These are phyloP conservation scores for Saccharomyces hybrid DNA, from an alignment of 1,139 yeast genomes.

Conservation along the genomic window DNA sequence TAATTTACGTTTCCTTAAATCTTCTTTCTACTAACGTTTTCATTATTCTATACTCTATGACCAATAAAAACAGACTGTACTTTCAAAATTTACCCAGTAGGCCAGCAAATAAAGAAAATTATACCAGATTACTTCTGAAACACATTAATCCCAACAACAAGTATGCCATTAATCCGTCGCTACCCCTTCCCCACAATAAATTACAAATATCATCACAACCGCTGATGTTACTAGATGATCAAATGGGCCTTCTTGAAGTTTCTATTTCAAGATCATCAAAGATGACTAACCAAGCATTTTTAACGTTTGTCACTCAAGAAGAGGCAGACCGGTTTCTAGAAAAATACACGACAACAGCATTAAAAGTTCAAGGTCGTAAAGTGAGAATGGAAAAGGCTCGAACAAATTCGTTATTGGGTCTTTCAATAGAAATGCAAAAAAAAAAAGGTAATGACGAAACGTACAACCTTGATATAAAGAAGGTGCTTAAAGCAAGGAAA, in stretches of 20 bases:
- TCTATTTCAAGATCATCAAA: conserved; percentile 25
- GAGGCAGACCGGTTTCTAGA: conserved; percentile 46
- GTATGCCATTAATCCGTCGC: conserved; percentile 8
- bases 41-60: neutral
- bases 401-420: conserved; percentile 26
- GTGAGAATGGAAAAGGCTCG: conserved; percentile 41
- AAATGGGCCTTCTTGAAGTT: conserved; percentile 16
- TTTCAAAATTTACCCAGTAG: conserved; percentile 23
- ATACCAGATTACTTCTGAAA: conserved; percentile 14
- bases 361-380: conserved; percentile 46
- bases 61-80: conserved; percentile 9
- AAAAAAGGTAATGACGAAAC: neutral
- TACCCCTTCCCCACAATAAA: conserved; percentile 13
- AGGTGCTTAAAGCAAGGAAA: conserved; percentile 13
- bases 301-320: conserved; percentile 45
- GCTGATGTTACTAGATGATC: conserved; percentile 13
- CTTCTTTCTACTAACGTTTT: conserved; percentile 1
- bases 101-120: conserved; percentile 20
- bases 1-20: neutral
- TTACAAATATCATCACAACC: conserved; percentile 2
- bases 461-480: conserved; percentile 16
- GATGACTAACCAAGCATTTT: conserved; percentile 81
- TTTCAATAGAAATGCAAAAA: conserved; percentile 7
- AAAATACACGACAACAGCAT: conserved; percentile 34
- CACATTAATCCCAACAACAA: conserved; percentile 17